Percentiles rank a stretch among this genome's conserved stretches.
These are phyloP conservation scores for Gastrolobium bilobum DNA, from an alignment of 306 rosid genomes.

Conservation along the genomic window DNA sequence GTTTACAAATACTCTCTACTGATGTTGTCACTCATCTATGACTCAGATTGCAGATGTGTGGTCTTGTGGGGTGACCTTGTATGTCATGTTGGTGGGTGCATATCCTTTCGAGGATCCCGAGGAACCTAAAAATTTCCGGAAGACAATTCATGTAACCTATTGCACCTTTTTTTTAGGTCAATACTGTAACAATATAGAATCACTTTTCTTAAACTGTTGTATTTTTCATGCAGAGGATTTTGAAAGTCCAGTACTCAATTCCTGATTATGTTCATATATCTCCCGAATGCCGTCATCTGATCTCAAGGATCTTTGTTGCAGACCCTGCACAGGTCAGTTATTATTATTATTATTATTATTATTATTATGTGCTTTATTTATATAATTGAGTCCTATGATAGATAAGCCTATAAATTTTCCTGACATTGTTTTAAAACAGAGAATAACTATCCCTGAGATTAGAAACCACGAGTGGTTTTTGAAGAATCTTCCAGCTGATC, in stretches of 20 bases:
- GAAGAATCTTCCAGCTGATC: conserved; percentile 89
- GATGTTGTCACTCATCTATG: conserved; percentile 20
- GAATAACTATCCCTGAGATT: conserved; percentile 87
- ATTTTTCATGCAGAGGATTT: conserved; percentile 77
- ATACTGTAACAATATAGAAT: conserved; percentile 14
- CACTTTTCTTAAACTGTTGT: conserved; percentile 35
- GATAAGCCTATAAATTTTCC: neutral
- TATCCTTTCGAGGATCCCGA: conserved; percentile 97
- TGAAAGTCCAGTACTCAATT: conserved; percentile 92
- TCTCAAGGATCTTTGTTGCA: conserved; percentile 89
- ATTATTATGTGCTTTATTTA: neutral
- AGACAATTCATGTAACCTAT: conserved; percentile 79
- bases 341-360: too few species aligned
- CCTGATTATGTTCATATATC: conserved; percentile 89
- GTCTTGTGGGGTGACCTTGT: conserved; percentile 99
- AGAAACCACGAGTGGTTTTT: conserved; percentile 88
- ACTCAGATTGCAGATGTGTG: conserved; percentile 95
- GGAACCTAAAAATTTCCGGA: conserved; percentile 93
- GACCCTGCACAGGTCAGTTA: conserved; percentile 81
- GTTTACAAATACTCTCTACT: conserved; percentile 13
- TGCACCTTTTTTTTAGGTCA: conserved; percentile 27
- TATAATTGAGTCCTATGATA: neutral
- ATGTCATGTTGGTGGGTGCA: conserved; percentile 97
- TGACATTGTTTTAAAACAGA: conserved; percentile 58
- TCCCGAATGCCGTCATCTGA: conserved; percentile 85